Evolutionary conservation across 1,284 basidiomycete genomes (phyloP).

Genomic region (Puccinia triticina): DNA sequence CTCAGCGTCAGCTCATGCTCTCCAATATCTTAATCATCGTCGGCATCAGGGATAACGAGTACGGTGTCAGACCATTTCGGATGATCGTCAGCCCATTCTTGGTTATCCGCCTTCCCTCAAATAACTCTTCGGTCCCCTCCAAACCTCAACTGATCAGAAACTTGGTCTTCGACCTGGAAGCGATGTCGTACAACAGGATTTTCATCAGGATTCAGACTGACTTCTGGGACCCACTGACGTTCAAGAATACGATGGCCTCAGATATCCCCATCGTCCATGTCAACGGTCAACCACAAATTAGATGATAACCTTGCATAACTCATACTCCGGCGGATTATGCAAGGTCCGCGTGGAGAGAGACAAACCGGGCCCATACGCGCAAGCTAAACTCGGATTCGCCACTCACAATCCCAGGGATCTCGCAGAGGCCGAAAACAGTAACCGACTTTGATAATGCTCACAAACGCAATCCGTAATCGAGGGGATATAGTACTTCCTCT

Average conservation of each 20-base stretch:
- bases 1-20: conserved; percentile 24
- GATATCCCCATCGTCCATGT: conserved; percentile 53
- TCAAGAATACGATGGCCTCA: conserved; percentile 11
- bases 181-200: conserved; percentile 54
- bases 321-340: conserved; percentile 53
- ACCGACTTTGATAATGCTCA: conserved; percentile 37
- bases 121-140: conserved; percentile 9
- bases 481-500: conserved; percentile 54
- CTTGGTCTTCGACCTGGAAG: conserved; percentile 55
- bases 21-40: conserved; percentile 51
- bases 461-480: conserved; percentile 14
- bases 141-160: neutral
- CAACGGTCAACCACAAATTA: conserved; percentile 56
- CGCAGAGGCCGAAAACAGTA: conserved; percentile 9
- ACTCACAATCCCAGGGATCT: conserved; percentile 12
- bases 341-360: conserved; percentile 41
- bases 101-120: conserved; percentile 33
- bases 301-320: conserved; percentile 53
- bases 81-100: conserved; percentile 52
- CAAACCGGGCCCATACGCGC: conserved; percentile 18
- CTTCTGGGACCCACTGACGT: conserved; percentile 55
- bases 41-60: conserved; percentile 56
- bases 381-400: conserved; percentile 16
- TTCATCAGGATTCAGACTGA: conserved; percentile 57
- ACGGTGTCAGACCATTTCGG: conserved; percentile 54